Base-by-base conservation (phyloP, 2,329 filamentous ascomycete genomes). In the Whalleya microplaca region DNA sequence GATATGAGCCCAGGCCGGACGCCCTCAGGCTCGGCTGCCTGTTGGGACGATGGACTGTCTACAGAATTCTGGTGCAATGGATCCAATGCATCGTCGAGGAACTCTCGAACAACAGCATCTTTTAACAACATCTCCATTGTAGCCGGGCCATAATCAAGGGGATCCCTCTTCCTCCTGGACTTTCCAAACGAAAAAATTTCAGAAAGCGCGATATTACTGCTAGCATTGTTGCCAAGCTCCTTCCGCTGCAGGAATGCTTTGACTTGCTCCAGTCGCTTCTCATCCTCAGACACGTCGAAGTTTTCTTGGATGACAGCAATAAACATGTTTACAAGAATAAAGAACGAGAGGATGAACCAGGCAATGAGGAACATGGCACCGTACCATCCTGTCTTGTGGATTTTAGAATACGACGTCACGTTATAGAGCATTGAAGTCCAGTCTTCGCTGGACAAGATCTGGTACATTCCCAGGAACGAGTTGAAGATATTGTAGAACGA, bases 251-350 rank as follows among this genome's bases (percentile, higher is more conserved):
- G 78, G 67, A 98, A 99, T 1, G 94, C 91, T 69, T 93, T 94
- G 58, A 99, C 93, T 75, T 99, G 96, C 71, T 98, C 92, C 59
- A 98, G 77, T 19, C 96, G 92, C 76, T 99, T 99, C 73, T 98
- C 93, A 71, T 99, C 96, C 72, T 99, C 95, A 2, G 93, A 96
- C 21, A 99, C 92, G 75, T 99, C 95, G 71, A 99, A 99, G 69
- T 96, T 99, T 71, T 99, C 95, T 73, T 99, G 95, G 64, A 99
- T 99, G 76, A 99, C 95, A 80, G 95, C 95, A 90, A 99, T 98
- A 80, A 99, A 99, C 95, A 99, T 99, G 71, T 98, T 99, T 78
- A 99, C 78, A 59, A 98, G 84, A 76, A 99, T 96, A 71, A 98
- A 94, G 73, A 96, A 97, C 5, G 92, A 84, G 43, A 99, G 82